Evolutionary conservation across 2,329 filamentous ascomycete genomes (phyloP), one percentile per base, ranked within the genome.

Genomic region (Neoarthrinium moseri): DNA sequence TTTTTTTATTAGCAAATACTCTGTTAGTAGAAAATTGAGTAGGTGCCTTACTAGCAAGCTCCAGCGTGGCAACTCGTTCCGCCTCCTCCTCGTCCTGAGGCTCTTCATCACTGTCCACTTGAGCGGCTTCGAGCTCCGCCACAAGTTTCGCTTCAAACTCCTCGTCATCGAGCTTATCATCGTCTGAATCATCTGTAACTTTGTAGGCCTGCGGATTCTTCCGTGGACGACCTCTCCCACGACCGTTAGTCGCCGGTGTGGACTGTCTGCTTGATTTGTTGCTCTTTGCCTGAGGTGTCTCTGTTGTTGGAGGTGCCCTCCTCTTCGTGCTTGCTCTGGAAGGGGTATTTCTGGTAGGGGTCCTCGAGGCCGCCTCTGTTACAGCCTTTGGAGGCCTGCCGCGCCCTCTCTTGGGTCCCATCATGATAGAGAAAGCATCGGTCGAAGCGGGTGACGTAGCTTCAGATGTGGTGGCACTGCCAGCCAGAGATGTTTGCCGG

Each of bases 131-230:
- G 20, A 83, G 67, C 49, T 87, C 81, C 3, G 83, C 73, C 5
- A 87, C 86, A 2, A 95, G 72, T 52, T 87, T 87, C 0, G 83
- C 78, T 63, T 96, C 91, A 59, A 94, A 97, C 53, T 89, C 86
- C 23, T 87, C 80, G 52, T 97, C 92, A 5, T 86, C 91, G 8
- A 96, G 70, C 51, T 70, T 66, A 44, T 83, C 79, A 23, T 81
- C 78, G 30, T 84, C 81, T 1, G 79, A 78, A 0, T 77, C 72
- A 26, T 88, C 68, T 55, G 81, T 65, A 49, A 84, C 68, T 59
- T 74, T 68, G 54, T 84, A 83, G 0, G 64, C 59, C n/a, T 61
- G 57, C 29, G 67, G 69, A 1, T 63, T 70, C 47, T 73, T 79
- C 20, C 79, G 75, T 2, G 74, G 67, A 17, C 81, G 73, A 5